Evolutionary conservation across 495 filamentous ascomycete genomes (phyloP), one percentile per base, ranked within the genome.

Genomic region (Tuber magnatum): DNA sequence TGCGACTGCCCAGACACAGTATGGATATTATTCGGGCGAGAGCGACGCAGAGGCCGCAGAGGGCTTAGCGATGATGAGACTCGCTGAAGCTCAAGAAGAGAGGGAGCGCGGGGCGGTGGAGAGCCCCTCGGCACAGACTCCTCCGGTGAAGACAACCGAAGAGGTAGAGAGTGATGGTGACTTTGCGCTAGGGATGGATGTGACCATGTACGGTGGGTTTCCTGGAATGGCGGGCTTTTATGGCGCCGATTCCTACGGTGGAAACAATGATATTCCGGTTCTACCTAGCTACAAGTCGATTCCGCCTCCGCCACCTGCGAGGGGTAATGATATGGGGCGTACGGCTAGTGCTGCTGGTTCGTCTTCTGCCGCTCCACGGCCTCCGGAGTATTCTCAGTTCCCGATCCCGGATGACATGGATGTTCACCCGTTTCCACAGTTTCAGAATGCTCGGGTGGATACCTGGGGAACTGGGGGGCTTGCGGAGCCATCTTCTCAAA

Each of bases 1-100:
- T 48, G 84, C 84, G 41, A 83, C 86, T 48, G 85, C 84, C 16
- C 83, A 84, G 10, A 83, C 85, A 8, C 86, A 56, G 28, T 82
- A 82, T 40, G 80, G 75, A 32, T 80, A 80, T 38, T 82, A 83
- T 74, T 79, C 78, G 20, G 77, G 95, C 76, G 92, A 93, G 41
- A 97, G 93, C 80, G 95, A 99, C 77, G 89, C 93, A 0, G 95
- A 99, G 83, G 94, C 93, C 40, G 91, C 92, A 35, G 93, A 92
- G 40, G 95, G 95, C 1, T 84, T 96, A 28, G 89, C 90, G 77
- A 93, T 94, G 80, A 88, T 99, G 87, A 90, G 89, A 46, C 88
- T 92, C 84, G 95, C 97, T 72, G 89, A 94, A 83, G 90, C 97
- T 81, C 93, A 97, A 69, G 81, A 77, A 35, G 80, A 78, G 43